A percentile compares a stretch with the other conserved stretches of the same genome.
Evolutionary conservation across 1,284 basidiomycete genomes (phyloP).

Genomic region (Ceratobasidium sp.): DNA sequence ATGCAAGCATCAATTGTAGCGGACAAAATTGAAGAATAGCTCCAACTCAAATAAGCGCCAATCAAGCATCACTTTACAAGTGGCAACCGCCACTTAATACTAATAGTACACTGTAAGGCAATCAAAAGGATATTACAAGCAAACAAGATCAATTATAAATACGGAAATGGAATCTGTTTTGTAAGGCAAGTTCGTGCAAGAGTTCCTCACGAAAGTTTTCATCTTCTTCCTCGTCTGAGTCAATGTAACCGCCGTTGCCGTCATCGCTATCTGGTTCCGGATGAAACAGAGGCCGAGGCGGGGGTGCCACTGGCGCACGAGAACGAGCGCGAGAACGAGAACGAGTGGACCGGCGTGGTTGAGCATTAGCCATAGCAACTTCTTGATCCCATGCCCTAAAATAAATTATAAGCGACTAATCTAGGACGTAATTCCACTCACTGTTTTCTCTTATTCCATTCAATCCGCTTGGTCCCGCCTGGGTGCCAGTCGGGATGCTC

Average conservation of each 20-base stretch:
- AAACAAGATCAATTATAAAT: background rate
- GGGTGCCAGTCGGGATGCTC: conserved; percentile 25
- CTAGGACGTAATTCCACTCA: conserved; percentile 40
- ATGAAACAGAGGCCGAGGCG: conserved; percentile 7
- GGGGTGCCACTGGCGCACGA: background rate
- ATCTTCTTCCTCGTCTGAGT: conserved; percentile 8
- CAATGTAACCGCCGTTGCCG: background rate
- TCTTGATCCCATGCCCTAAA: conserved; percentile 25
- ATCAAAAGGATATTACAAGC: background rate
- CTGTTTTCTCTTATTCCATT: conserved; percentile 52
- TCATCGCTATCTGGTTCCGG: conserved; percentile 17
- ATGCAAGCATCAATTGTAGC: background rate
- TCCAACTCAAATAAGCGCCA: conserved; percentile 1
- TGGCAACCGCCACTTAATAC: conserved; percentile 9
- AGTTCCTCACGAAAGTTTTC: conserved; percentile 4
- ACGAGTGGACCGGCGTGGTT: background rate
- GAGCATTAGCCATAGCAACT: conserved; percentile 7
- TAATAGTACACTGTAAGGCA: background rate
- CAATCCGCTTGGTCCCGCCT: conserved; percentile 44
- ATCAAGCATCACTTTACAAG: background rate
- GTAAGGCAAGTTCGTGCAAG: background rate
- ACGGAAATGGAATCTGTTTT: background rate
- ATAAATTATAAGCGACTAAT: background rate
- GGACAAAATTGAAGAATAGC: background rate
- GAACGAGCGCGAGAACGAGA: background rate